A percentile compares a stretch with the other conserved stretches of the same genome.
Conservation (phyloP, 2,329 filamentous ascomycete genomes). For the Aspergillus sp. region DNA sequence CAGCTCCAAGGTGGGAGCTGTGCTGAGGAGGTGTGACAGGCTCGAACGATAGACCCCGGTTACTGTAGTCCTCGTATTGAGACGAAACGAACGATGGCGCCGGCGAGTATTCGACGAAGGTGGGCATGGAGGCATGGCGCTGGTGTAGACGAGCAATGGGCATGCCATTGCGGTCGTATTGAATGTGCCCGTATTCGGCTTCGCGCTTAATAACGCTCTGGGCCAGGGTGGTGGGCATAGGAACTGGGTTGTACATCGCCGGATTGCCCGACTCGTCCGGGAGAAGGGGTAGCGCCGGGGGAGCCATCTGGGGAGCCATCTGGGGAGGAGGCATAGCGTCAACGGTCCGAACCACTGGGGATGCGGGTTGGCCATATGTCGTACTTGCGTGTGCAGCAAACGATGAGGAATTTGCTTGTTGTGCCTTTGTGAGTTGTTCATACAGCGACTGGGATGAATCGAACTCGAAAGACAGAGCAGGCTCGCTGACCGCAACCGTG, state of each 20-base stretch:
- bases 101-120: slow-evolving; percentile 96
- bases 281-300: slow-evolving; percentile 59
- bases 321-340: slow-evolving; percentile 88
- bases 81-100: slow-evolving; percentile 98
- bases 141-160: slow-evolving; percentile 82
- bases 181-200: slow-evolving; percentile 75
- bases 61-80: slow-evolving; percentile 97
- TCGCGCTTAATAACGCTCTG: slow-evolving; percentile 84
- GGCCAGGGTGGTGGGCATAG: slow-evolving; percentile 67
- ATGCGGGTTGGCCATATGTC: slow-evolving; percentile 70
- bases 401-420: slow-evolving; percentile 97
- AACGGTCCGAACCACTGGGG: slow-evolving; percentile 85
- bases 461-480: slow-evolving; percentile 96
- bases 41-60: slow-evolving; percentile 92
- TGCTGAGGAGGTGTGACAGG: slow-evolving; percentile 95
- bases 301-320: slow-evolving; percentile 81
- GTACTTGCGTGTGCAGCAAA: slow-evolving; percentile 79
- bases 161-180: slow-evolving; percentile 91
- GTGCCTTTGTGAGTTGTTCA: slow-evolving; percentile 98
- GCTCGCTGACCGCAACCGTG: slow-evolving; percentile 94
- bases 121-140: slow-evolving; percentile 97
- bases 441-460: slow-evolving; percentile 98
- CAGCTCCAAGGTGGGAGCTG: slow-evolving; percentile 73
- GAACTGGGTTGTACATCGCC: slow-evolving; percentile 72
- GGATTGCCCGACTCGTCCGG: slow-evolving; percentile 66